Evolutionary conservation across 192 early-diverging fungal species (phyloP), one percentile per base, ranked within the genome.

Genomic region (Spizellomyces sp.): DNA sequence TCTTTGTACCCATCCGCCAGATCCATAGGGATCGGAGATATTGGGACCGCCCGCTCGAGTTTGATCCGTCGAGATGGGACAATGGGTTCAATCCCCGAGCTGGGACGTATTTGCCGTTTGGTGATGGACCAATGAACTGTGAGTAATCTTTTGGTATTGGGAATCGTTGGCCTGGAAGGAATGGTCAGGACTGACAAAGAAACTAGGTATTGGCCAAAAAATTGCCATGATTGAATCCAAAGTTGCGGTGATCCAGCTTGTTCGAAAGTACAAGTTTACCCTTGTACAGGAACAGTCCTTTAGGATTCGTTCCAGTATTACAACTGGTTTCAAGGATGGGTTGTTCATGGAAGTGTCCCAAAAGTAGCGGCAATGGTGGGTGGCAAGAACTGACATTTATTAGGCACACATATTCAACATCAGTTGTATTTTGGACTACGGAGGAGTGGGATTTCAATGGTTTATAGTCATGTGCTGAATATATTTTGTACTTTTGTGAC

Each of bases 51-150:
- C 74, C 80, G 4, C 47, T 62, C 14, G 61, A 36, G n/a, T 84
- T 81, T 62, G 65, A 74, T 45, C 83, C 83, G 8, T 77, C 79
- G 36, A 22, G 83, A 36, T 84, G 75, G 75, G 45, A 64, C 14
- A 79, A 69, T 6, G 58, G 54, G 8, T 75, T 58, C 15, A 58
- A 46, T 5, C 46, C 69, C 6, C 68, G 58, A 12, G 67, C 77
- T 41, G 75, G 81, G 8, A 57, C 64, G n/a, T 84, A 74, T 57
- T 22, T 83, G 7, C 80, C 83, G 8, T 84, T 84, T 76, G 77
- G 69, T 1, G 75, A 79, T 36, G 81, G 81, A 5, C 71, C 62
- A 45, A 21, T 48, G 15, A 77, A 67, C 12, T 70, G 44, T 36
- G 27, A n/a, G 43, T 19, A 14, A 12, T 66, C 22, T 2, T 19